These are phyloP conservation scores for Penicillium sp. DNA, from an alignment of 2,329 filamentous ascomycete species.

Conservation along the genomic window DNA sequence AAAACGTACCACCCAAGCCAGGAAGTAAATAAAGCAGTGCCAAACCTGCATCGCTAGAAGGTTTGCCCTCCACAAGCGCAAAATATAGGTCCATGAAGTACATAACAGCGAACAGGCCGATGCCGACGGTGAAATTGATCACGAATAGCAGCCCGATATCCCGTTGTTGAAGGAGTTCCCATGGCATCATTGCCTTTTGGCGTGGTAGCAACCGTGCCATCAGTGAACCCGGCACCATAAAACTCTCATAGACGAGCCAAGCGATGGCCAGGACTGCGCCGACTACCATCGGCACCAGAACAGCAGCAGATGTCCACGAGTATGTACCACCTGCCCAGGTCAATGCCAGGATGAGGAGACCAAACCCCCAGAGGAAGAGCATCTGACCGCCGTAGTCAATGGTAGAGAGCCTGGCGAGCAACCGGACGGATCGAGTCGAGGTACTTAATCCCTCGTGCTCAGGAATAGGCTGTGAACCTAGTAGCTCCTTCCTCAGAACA, in stretches of 20 bases:
- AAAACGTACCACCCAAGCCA: background rate
- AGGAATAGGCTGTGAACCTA: background rate
- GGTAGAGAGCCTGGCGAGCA: background rate
- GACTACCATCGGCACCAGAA: background rate
- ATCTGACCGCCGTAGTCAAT: background rate
- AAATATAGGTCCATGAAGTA: constrained; percentile 1
- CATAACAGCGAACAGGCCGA: background rate
- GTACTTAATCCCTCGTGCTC: background rate
- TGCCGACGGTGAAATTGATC: background rate
- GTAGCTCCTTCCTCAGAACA: background rate
- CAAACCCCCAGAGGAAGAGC: constrained; percentile 2
- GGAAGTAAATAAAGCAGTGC: constrained; percentile 1
- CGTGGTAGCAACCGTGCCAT: background rate
- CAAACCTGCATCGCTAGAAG: background rate
- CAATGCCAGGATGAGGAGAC: background rate
- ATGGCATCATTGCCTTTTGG: background rate
- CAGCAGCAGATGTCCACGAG: background rate
- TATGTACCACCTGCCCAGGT: background rate
- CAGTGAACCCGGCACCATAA: background rate
- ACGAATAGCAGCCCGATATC: background rate
- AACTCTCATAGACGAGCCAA: background rate
- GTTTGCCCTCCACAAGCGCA: background rate
- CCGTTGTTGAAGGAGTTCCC: background rate
- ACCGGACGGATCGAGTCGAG: background rate
- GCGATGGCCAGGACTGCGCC: background rate